A percentile compares a stretch with the other conserved stretches of the same genome.
These are phyloP conservation scores for Penicillium paxilli DNA, from an alignment of 495 filamentous ascomycete species.

Conservation along the genomic window DNA sequence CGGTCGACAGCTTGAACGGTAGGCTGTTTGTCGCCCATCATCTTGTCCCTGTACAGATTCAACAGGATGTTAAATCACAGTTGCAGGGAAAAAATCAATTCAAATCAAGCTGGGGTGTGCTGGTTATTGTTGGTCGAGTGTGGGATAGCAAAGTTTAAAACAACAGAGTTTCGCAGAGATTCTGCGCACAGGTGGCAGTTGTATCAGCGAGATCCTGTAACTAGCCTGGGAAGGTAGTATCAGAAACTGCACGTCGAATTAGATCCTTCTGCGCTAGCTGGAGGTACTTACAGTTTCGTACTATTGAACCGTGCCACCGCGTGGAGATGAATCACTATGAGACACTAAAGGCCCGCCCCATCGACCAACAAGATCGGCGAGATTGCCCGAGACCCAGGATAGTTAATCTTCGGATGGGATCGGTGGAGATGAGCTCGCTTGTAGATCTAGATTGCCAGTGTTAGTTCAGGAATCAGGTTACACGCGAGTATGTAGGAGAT, in stretches of 20 bases:
- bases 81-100: not conserved
- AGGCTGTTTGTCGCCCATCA: conserved; percentile 19
- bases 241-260: not conserved
- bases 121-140: not conserved
- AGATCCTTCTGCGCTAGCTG: not conserved
- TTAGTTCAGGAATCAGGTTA: too few relatives aligned
- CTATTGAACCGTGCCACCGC: not conserved
- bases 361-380: not conserved
- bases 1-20: conserved; percentile 8
- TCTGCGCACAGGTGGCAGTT: not conserved
- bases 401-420: not conserved
- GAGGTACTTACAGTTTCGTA: not conserved
- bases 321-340: not conserved
- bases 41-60: not conserved
- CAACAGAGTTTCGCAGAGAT: not conserved
- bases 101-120: not conserved
- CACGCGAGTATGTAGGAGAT: too few relatives aligned
- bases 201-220: not conserved
- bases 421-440: not conserved
- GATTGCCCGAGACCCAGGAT: not conserved
- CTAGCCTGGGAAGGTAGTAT: not conserved
- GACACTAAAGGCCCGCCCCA: not conserved
- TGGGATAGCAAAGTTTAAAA: not conserved
- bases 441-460: not conserved
- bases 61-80: not conserved